These are phyloP conservation scores for Pezicula neosporulosa DNA, from an alignment of 2,329 filamentous ascomycete genomes.

Conservation along the genomic window DNA sequence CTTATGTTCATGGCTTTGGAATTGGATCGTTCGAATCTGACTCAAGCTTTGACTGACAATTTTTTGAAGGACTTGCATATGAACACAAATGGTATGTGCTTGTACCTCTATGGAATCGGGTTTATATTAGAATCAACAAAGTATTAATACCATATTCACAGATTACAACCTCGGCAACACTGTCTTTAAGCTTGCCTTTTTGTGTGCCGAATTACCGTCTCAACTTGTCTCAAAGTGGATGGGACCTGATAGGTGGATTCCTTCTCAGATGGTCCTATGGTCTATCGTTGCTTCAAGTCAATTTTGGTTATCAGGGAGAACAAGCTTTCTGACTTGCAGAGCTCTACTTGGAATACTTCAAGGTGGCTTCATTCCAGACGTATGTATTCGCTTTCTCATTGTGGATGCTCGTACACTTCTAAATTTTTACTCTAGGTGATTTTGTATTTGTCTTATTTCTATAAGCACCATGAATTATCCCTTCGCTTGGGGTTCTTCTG, in stretches of 20 bases:
- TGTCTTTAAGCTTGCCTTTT: slow-evolving; percentile 31
- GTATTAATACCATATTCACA: slow-evolving; percentile 2
- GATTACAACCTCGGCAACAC: slow-evolving; percentile 44
- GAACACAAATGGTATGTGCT: slow-evolving; percentile 38
- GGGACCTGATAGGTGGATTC: slow-evolving; percentile 46
- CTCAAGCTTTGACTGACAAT: slow-evolving; percentile 57
- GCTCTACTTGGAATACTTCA: slow-evolving; percentile 21
- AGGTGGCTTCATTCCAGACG: slow-evolving; percentile 26
- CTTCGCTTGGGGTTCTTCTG: slow-evolving; percentile 22
- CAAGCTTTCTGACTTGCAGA: slow-evolving; percentile 27
- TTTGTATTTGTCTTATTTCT: slow-evolving; percentile 24
- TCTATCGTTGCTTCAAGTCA: slow-evolving; percentile 52
- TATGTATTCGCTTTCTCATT: slow-evolving; percentile 51
- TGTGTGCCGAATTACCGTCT: slow-evolving; percentile 51
- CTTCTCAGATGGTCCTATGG: slow-evolving; percentile 49
- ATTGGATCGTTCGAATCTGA: slow-evolving; percentile 56
- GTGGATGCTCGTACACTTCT: slow-evolving; percentile 42
- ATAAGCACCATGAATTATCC: slow-evolving; percentile 23
- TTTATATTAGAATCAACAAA: neutral
- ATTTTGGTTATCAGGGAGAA: slow-evolving; percentile 29
- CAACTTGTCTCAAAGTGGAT: slow-evolving; percentile 44
- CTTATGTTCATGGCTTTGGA: slow-evolving; percentile 61
- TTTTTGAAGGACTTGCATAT: slow-evolving; percentile 51
- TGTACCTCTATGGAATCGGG: too few relatives aligned
- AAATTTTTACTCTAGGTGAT: slow-evolving; percentile 28